Base-by-base conservation (phyloP, 192 early-diverging fungal species). In the Coemansia sp. region DNA sequence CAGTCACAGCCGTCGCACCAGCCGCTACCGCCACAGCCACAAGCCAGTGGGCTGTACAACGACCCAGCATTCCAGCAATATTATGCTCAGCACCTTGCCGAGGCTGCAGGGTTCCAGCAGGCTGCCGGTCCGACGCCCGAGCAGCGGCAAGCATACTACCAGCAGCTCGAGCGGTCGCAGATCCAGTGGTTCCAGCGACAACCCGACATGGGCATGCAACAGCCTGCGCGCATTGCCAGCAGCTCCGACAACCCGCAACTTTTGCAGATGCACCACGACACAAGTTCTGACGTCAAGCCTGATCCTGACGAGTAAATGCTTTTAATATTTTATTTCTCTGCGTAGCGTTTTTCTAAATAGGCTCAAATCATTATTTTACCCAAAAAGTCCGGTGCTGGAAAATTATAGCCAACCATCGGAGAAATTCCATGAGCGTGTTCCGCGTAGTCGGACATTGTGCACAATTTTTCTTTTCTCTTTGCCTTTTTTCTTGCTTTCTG, bases 81-180 rank as follows among this genome's bases (percentile, higher is more conserved):
- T 68, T 79, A 79, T 46, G 71, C 77, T 4, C 77, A 79, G 60
- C 77, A 79, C 31, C 49, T 79, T 5, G 75, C 59, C 10, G 77
- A 79, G 26, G 71, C 71, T 2, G 64, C 68, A 11, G 77, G 77
- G 28, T 71, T 74, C 58, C 62, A 68, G 15, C 77, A 70, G 49
- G 38, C 71, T 9, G 28, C 67, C 2, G 72, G 71, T 1, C 42
- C 72, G 10, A 71, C 71, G 14, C 69, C 64, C 8, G 66, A 75
- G 63, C 78, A 75, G 65, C 78, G 72, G 14, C 58, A 68, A 48
- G 68, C 71, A 7, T 81, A 75, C 57, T 75, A 81, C 66, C 78
- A 81, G 68, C 78, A 81, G 69, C 64, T 74, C 22, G 72, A 81
- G 62, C 78, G 78, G 26, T 71, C 73, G 53, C 77, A 79, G 46